A percentile compares a stretch with the other conserved stretches of the same genome.
Conservation (phyloP, 495 filamentous ascomycete species). For the Amorphotheca resinae region DNA sequence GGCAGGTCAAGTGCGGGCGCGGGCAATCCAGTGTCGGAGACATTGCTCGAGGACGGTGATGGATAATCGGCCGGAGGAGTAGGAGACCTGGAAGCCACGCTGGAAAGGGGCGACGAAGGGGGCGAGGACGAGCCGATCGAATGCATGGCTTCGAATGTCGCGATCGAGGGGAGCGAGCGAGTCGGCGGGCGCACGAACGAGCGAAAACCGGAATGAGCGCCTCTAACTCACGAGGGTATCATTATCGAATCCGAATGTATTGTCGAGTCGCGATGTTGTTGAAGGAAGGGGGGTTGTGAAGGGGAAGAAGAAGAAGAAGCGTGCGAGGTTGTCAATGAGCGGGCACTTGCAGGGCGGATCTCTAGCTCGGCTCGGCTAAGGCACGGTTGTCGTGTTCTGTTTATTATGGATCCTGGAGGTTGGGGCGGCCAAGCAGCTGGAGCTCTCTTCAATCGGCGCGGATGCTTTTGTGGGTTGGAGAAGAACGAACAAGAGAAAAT, state of each 20-base stretch:
- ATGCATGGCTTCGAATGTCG: constrained; percentile 5
- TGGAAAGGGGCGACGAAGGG: constrained; percentile 24
- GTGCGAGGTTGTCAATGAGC: neutral
- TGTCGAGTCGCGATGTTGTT: neutral
- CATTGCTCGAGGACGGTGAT: constrained; percentile 28
- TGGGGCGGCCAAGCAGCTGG: too few species aligned
- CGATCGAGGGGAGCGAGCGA: neutral
- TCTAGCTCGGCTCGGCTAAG: too few species aligned
- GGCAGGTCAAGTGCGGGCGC: constrained; percentile 20
- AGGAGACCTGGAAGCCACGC: constrained; percentile 19
- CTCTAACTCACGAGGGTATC: constrained; percentile 1
- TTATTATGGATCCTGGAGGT: too few species aligned
- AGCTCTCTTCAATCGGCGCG: too few species aligned
- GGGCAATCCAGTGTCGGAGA: constrained; percentile 31
- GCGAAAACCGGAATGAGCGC: neutral
- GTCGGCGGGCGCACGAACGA: neutral
- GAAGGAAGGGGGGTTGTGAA: neutral
- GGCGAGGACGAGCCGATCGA: constrained; percentile 11
- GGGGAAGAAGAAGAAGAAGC: neutral
- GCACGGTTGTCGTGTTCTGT: too few species aligned
- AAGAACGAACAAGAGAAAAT: too few species aligned
- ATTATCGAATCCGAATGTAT: too few species aligned
- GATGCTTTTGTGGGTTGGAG: too few species aligned
- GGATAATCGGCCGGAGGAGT: constrained; percentile 25
- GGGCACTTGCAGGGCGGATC: neutral